Evolutionary conservation across 345 rosid genomes (phyloP), one percentile per base, ranked within the genome.

Genomic region (Alliaria petiolata): DNA sequence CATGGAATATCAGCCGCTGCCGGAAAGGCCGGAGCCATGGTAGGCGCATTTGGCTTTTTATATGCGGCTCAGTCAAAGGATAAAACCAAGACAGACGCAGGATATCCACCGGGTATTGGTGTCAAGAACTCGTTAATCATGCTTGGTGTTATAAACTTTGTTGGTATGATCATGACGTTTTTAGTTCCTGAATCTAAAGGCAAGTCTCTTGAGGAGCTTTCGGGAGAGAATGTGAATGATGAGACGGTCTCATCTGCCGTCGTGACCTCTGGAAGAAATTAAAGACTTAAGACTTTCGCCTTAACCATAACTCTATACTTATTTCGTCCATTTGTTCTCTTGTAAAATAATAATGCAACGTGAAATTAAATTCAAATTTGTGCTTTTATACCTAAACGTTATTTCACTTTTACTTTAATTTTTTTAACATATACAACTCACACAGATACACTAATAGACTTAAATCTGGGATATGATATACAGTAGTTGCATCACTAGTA

Each of bases 1-100:
- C 84, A 83, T 3, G 86, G 86, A n/a, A 83, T 85, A 72, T 85
- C 87, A 50, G 84, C 87, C 6, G 86, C 85, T 0, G 74, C 81
- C 4, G 85, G 84, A 25, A 85, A 85, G 64, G 81, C 82, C 0
- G 87, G 87, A 14, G 87, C 86, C 8, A 83, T 85, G 0, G 81
- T 83, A 2, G 83, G 86, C 0, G 80, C 89, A 5, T 85, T 83
- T 15, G 87, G 84, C 5, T 85, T 85, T 65, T 54, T 85, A 62
- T 80, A 83, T 11, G 77, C 84, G 36, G 79, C 87, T 12, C 87
- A 85, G 65, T 65, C 76, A 61, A 59, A 68, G 22, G 70, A 81
- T 36, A 67, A 72, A 50, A 49, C 65, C 38, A 61, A 81, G 75
- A 72, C 84, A 0, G 85, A 85, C 25, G 77, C 76, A 12, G 87